Evolutionary conservation across 139 green algal genomes (phyloP), one percentile per base, ranked within the genome.

Genomic region (Haematococcus sp.): DNA sequence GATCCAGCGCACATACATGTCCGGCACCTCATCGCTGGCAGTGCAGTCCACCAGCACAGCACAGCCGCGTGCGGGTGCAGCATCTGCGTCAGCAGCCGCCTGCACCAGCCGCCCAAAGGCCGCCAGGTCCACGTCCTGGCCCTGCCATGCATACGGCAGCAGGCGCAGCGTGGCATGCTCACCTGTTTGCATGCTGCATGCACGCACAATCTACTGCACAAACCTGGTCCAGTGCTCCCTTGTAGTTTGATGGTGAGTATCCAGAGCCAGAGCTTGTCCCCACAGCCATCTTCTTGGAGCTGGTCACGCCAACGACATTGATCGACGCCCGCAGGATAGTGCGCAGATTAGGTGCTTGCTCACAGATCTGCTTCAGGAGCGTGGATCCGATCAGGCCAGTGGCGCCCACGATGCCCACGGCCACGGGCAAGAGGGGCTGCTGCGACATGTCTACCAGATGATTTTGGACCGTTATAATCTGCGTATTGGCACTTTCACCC

Each of bases 31-130:
- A 0, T 95, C 93, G 11, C 75, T 89, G 30, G 95, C 95, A 2
- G 91, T 97, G 78, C 88, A 94, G 83, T 99, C 95, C 2, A 98
- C 61, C 65, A 98, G 88, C 40, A 98, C 89, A 1, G 75, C 32
- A 44, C 70, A 82, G 32, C 35, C 28, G 34, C n/a, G 34, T 82
- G 81, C 95, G 28, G 70, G 52, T 40, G 55, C 55, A n/a, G 56
- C n/a, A 4, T n/a, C 55, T 17, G 33, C 32, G 40, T 49, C 40
- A 28, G 27, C 30, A 15, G 28, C 49, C 23, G 30, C 55, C 34
- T n/a, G 51, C 55, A 68, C 22, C 17, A 43, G 55, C 70, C 43
- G 33, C 32, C 58, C 58, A 65, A 65, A 68, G 3, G 33, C 19
- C 55, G 28, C 27, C 22, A 35, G 59, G 30, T 65, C 30, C 20